phyloP scores from a whole-genome alignment of 106 monocot genomes.

The Allium sativum region DNA sequence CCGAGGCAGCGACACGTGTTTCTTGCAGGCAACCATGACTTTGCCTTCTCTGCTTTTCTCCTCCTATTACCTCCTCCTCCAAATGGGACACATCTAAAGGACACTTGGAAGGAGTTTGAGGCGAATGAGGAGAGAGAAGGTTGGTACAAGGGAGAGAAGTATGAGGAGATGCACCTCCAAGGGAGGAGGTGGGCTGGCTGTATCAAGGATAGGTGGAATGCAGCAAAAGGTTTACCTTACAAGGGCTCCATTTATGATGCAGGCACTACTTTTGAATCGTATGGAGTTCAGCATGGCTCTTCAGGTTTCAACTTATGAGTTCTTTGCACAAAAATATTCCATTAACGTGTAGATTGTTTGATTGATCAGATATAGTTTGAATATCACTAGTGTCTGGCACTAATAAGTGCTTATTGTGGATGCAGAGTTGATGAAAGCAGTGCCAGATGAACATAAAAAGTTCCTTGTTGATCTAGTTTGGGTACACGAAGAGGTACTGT shows the following conservation, averaged over 20 bases:
- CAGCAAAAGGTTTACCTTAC: conserved; percentile 47
- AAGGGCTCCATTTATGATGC: conserved; percentile 91
- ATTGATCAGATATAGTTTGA: background rate
- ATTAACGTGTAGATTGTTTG: background rate
- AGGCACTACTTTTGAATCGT: conserved; percentile 72
- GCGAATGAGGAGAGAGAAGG: conserved; percentile 71
- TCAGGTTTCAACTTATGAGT: conserved; percentile 22
- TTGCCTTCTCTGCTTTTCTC: conserved; percentile 96
- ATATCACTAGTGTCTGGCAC: background rate
- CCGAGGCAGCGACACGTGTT: conserved; percentile 78
- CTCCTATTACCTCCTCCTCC: conserved; percentile 68
- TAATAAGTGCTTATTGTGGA: background rate
- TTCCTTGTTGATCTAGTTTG: conserved; percentile 72
- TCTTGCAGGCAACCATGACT: conserved; percentile 96
- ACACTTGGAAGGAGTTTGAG: conserved; percentile 77
- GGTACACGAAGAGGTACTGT: conserved; percentile 80
- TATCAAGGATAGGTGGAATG: conserved; percentile 49
- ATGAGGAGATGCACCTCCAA: conserved; percentile 81
- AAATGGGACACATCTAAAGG: conserved; percentile 32
- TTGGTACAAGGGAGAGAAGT: conserved; percentile 77
- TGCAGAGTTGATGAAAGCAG: conserved; percentile 60
- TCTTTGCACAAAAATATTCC: no score
- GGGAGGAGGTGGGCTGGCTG: conserved; percentile 86
- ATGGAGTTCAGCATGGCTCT: conserved; percentile 84
- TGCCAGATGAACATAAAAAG: conserved; percentile 73